Conservation (phyloP, 164 flowering plant genomes). For the Paratinospora sagittata region DNA sequence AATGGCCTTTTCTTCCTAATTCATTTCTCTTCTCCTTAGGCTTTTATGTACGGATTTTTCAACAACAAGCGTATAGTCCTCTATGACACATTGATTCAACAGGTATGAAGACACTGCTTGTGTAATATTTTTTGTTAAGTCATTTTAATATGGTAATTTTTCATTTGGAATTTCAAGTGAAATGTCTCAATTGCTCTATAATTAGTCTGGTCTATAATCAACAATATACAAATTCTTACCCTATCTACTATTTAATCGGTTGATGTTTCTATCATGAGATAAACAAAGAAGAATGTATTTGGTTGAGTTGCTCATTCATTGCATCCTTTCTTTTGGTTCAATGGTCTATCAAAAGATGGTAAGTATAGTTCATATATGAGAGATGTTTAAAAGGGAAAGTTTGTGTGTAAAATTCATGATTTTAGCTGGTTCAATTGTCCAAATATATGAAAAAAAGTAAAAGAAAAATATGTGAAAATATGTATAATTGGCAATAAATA, state of each 20-base stretch:
- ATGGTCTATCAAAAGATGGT: too few species aligned
- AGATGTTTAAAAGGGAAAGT: too few species aligned
- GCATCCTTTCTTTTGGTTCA: too few species aligned
- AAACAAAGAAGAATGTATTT: too few species aligned
- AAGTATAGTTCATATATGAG: too few species aligned
- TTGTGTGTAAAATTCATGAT: too few species aligned
- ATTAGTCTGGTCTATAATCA: background rate
- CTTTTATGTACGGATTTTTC: constrained; percentile 98
- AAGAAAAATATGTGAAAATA: too few species aligned
- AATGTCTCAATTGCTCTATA: background rate
- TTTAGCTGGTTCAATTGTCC: background rate
- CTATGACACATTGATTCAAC: constrained; percentile 94
- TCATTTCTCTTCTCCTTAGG: constrained; percentile 43
- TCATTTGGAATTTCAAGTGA: background rate
- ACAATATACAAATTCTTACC: background rate
- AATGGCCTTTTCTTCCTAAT: constrained; percentile 5
- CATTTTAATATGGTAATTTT: background rate
- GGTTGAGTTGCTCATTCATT: too few species aligned
- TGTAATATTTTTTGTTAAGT: background rate
- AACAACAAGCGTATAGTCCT: constrained; percentile 97
- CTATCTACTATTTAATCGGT: background rate
- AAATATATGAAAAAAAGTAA: background rate
- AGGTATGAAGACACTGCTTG: constrained; percentile 42
- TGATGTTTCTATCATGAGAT: background rate
- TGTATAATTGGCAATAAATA: too few species aligned